phyloP scores from a whole-genome alignment of 108 stramenopile genomes.

The Stephanodiscus triporus region DNA sequence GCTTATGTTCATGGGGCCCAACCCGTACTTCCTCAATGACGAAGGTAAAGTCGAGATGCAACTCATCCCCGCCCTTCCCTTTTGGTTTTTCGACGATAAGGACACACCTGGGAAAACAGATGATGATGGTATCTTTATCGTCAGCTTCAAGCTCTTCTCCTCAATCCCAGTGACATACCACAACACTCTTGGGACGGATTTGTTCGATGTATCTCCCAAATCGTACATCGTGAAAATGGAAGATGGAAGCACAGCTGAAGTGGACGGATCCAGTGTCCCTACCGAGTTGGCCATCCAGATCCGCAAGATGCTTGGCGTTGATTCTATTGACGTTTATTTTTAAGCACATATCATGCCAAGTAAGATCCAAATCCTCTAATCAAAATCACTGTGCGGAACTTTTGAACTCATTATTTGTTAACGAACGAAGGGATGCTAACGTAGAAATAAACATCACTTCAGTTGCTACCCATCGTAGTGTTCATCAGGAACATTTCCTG shows the following conservation, averaged over 20 bases:
- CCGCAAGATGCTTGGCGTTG: slow-evolving; percentile 68
- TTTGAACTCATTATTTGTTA: too few relatives aligned
- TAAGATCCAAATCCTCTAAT: too few relatives aligned
- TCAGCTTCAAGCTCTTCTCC: slow-evolving; percentile 91
- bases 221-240: slow-evolving; percentile 77
- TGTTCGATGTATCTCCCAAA: slow-evolving; percentile 77
- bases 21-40: slow-evolving; percentile 75
- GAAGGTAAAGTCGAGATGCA: slow-evolving; percentile 78
- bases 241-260: slow-evolving; percentile 64
- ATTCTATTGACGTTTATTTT: slow-evolving; percentile 84
- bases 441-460: too few relatives aligned
- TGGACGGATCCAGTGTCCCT: slow-evolving; percentile 70
- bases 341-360: slow-evolving; percentile 36
- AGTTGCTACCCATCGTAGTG: too few relatives aligned
- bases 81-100: slow-evolving; percentile 87
- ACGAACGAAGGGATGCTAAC: too few relatives aligned
- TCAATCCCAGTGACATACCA: slow-evolving; percentile 89
- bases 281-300: slow-evolving; percentile 71
- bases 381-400: too few relatives aligned
- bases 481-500: too few relatives aligned
- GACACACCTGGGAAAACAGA: slow-evolving; percentile 59
- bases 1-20: slow-evolving; percentile 91
- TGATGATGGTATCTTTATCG: slow-evolving; percentile 77
- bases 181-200: slow-evolving; percentile 79
- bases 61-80: slow-evolving; percentile 87